phyloP scores from a whole-genome alignment of 2,329 filamentous ascomycete genomes.

The Beauveria asiatica region DNA sequence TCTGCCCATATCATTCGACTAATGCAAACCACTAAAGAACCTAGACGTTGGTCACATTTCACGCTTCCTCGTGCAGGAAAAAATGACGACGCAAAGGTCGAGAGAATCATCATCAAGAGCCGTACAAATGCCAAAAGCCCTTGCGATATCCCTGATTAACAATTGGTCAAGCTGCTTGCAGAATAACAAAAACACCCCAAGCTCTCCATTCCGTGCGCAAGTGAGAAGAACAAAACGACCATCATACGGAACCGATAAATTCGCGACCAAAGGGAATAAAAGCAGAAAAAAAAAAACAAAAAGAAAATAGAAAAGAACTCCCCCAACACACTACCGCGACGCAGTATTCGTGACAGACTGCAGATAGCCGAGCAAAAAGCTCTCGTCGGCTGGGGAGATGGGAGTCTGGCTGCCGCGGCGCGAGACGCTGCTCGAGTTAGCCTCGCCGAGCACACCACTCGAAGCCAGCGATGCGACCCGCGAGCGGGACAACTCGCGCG shows the following conservation, averaged over 20 bases:
- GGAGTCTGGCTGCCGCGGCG: conserved; percentile 43
- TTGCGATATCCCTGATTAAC: background rate
- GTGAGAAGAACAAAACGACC: background rate
- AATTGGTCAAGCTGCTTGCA: background rate
- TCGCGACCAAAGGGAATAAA: background rate
- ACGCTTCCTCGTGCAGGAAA: background rate
- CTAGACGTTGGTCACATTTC: background rate
- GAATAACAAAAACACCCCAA: conserved; percentile 1
- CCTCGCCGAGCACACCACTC: conserved; percentile 21
- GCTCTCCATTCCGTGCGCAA: background rate
- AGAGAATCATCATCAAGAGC: background rate
- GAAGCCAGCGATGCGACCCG: conserved; percentile 38
- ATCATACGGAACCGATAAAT: background rate
- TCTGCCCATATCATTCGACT: background rate
- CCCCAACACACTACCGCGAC: conserved; percentile 19
- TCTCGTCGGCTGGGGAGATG: conserved; percentile 63
- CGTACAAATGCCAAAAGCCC: background rate
- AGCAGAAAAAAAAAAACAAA: background rate
- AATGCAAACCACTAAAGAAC: background rate
- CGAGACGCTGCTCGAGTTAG: conserved; percentile 19
- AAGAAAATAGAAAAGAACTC: background rate
- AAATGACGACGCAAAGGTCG: background rate
- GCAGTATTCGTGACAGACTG: conserved; percentile 42
- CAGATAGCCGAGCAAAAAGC: conserved; percentile 68
- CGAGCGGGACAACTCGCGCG: conserved; percentile 20